phyloP scores from a whole-genome alignment of 768 basidiomycete species.

The Amylocystis lapponica region DNA sequence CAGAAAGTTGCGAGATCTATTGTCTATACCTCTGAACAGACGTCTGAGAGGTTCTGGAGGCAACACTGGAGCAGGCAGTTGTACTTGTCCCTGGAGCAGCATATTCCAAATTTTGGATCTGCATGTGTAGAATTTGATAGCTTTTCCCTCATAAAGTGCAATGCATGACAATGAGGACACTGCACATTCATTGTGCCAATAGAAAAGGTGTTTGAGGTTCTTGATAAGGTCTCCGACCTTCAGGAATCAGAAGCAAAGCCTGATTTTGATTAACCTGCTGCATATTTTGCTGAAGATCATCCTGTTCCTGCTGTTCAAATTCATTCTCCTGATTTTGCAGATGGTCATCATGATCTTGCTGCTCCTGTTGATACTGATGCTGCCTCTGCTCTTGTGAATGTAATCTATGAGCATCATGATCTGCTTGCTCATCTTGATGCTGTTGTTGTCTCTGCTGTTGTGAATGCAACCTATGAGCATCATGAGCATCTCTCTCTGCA shows the following conservation, averaged over 20 bases:
- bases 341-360: no score
- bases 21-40: slow-evolving; percentile 15
- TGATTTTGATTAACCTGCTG: not conserved
- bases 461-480: no score
- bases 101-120: slow-evolving; percentile 27
- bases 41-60: slow-evolving; percentile 19
- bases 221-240: not conserved
- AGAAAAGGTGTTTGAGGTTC: not conserved
- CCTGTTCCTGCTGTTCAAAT: not conserved
- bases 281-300: not conserved
- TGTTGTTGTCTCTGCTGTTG: no score
- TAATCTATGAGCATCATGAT: no score
- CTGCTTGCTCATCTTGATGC: no score
- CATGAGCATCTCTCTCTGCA: no score
- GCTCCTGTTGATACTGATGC: no score
- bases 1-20: slow-evolving; percentile 22
- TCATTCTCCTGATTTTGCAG: no score
- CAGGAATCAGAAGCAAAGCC: not conserved
- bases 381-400: no score
- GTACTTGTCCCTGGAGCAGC: slow-evolving; percentile 33
- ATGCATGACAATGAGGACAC: slow-evolving; percentile 29
- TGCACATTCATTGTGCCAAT: slow-evolving; percentile 30
- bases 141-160: slow-evolving; percentile 32
- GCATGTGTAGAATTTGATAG: slow-evolving; percentile 7
- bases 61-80: slow-evolving; percentile 15